These are phyloP conservation scores for Colletotrichum coccodes DNA, from an alignment of 2,329 filamentous ascomycete species.

Conservation along the genomic window DNA sequence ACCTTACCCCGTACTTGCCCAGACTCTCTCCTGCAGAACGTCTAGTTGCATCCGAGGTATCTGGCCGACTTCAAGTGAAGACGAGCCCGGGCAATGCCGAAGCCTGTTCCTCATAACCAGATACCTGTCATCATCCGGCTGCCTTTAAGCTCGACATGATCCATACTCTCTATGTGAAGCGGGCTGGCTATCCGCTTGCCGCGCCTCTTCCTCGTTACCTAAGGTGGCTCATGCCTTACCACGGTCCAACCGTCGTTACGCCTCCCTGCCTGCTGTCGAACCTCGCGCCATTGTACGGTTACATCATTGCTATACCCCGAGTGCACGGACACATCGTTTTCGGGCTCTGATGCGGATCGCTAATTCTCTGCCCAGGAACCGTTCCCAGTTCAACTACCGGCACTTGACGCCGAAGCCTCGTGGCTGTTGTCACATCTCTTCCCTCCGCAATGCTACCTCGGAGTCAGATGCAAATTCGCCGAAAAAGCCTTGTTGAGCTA, in stretches of 20 bases:
- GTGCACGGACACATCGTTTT: slow-evolving; percentile 23
- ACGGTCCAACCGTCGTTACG: slow-evolving; percentile 2
- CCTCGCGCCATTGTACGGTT: slow-evolving; percentile 19
- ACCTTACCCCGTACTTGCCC: background rate
- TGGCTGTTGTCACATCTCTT: slow-evolving; percentile 16
- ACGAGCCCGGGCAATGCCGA: slow-evolving; percentile 15
- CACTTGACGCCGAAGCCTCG: slow-evolving; percentile 23
- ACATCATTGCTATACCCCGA: slow-evolving; percentile 7
- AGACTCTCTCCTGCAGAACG: background rate
- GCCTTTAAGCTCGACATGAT: slow-evolving; percentile 4
- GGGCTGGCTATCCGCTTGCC: slow-evolving; percentile 4
- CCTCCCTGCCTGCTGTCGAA: slow-evolving; percentile 3
- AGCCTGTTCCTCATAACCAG: slow-evolving; percentile 14
- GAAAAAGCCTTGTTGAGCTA: slow-evolving; percentile 30
- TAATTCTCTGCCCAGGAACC: slow-evolving; percentile 23
- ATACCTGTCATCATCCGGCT: background rate
- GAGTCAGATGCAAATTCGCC: slow-evolving; percentile 33
- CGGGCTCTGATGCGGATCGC: slow-evolving; percentile 14
- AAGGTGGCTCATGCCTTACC: slow-evolving; percentile 3
- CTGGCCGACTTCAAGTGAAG: slow-evolving; percentile 27
- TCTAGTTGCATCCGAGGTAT: slow-evolving; percentile 23
- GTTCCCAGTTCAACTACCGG: slow-evolving; percentile 10
- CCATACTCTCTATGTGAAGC: background rate
- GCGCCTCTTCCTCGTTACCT: background rate
- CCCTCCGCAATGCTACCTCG: slow-evolving; percentile 58